These are phyloP conservation scores for Pleurotus djamor DNA, from an alignment of 768 basidiomycete species.

Conservation along the genomic window DNA sequence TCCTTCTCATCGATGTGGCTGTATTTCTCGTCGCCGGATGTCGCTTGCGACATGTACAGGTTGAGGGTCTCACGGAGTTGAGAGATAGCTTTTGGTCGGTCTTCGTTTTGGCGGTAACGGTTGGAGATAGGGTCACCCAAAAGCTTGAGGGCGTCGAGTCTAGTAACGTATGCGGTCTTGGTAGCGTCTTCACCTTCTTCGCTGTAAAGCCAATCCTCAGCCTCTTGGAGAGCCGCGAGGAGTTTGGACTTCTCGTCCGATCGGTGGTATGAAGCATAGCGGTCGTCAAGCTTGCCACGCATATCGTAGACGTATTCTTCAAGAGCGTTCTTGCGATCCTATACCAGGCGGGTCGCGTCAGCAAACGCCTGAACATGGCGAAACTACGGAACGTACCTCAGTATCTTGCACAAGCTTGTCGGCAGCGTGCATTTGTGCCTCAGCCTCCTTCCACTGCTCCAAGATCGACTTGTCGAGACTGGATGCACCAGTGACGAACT, in stretches of 20 bases:
- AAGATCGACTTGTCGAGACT: slow-evolving; percentile 64
- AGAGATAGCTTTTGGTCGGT: slow-evolving; percentile 68
- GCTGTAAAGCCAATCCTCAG: slow-evolving; percentile 97
- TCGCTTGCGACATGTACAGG: slow-evolving; percentile 80
- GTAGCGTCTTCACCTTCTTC: slow-evolving; percentile 96
- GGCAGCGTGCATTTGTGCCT: slow-evolving; percentile 83
- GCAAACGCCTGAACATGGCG: background rate
- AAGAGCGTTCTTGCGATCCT: slow-evolving; percentile 98
- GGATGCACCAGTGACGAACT: slow-evolving; percentile 63
- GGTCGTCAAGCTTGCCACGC: slow-evolving; percentile 87
- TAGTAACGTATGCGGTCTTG: slow-evolving; percentile 90
- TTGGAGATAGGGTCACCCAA: slow-evolving; percentile 85
- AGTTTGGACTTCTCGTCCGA: slow-evolving; percentile 77
- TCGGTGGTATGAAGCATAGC: slow-evolving; percentile 76
- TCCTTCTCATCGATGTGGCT: slow-evolving; percentile 90
- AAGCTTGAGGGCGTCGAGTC: slow-evolving; percentile 79
- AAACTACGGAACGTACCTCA: slow-evolving; percentile 57
- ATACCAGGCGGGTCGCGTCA: background rate
- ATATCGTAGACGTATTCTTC: slow-evolving; percentile 99
- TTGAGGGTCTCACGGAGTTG: slow-evolving; percentile 88
- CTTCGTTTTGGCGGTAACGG: slow-evolving; percentile 83
- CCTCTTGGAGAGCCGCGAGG: slow-evolving; percentile 63
- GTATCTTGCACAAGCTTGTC: slow-evolving; percentile 99
- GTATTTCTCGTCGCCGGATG: slow-evolving; percentile 81
- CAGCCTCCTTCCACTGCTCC: slow-evolving; percentile 72